Base-by-base conservation (phyloP, 768 basidiomycete genomes). In the Lyophyllum semitale region DNA sequence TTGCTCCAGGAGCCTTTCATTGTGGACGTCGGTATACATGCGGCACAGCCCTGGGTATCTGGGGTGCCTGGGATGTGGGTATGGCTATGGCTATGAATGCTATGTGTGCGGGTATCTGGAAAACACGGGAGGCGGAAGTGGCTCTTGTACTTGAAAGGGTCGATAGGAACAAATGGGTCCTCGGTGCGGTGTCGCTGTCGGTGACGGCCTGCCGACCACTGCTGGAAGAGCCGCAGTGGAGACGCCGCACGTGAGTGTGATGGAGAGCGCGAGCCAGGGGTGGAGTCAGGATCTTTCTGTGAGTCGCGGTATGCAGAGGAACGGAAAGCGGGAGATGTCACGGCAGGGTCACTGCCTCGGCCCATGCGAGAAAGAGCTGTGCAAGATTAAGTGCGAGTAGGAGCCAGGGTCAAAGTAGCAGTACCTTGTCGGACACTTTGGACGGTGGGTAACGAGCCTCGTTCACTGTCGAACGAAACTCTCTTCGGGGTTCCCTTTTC, bases 171-270 rank as follows among this genome's bases (percentile, higher is more conserved):
- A 55, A 86, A 86, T 0, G 77, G 78, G 23, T 84, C 83, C 51
- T 84, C 82, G 7, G 72, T 70, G 9, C 73, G 68, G 17, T 72
- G 72, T 15, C 76, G 73, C 20, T 61, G 29, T 8, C 79, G 76
- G 53, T 79, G 79, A 12, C 86, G 75, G 9, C 77, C 74, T 0
- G 80, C 69, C 18, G 79, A 73, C 75, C 80, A 82, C 13, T 79
- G 75, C 6, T 80, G 79, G 15, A 89, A 73, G 17, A 85, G 71
- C 9, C 85, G 81, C 0, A 88, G 70, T 0, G 89, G 88, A 1
- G 87, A 89, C 0, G 74, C 66, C 1, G 72, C 68, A 8, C 84
- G 80, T 8, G 78, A 75, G 15, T 76, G 75, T 3, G 84, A 77
- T 30, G 77, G 77, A 0, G 80, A 74, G 2, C 80, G 79, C 0